Base-by-base conservation (phyloP, 2,329 filamentous ascomycete genomes). In the Parascedosporium putredinis region DNA sequence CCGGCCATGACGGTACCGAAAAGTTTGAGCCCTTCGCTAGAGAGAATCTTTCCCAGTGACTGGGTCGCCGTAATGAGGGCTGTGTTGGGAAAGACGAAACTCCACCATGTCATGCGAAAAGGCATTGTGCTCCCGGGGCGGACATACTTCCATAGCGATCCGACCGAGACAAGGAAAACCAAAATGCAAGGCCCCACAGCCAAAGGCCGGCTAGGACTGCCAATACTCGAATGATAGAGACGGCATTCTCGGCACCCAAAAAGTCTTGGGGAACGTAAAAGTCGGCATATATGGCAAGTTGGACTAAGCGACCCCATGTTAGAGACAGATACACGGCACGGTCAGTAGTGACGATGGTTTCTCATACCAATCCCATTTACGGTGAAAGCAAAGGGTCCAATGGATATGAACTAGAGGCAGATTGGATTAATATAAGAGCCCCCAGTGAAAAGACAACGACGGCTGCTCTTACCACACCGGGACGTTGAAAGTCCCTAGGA, bases 101-200 rank as follows among this genome's bases (percentile, higher is more conserved):
- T 86, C 65, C 84, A 93, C 82, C 86, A 94, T 1, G 83, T 87
- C 85, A 93, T 90, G 16, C 85, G 83, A 59, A 90, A 93, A 3
- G 80, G 75, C 69, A 89, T 79, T 52, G 72, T 76, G 33, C 75
- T 73, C 22, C 40, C 42, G 2, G 67, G 62, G 0, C 73, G 69
- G 18, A 82, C 70, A 47, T 84, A 82, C 25, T 81, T 84, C 74
- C 76, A 84, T 52, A 91, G 76, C 2, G 86, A 86, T 2, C 85
- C 83, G n/a, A 86, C 76, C 1, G 81, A 84, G 9, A 93, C 81
- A 51, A 91, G 70, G 64, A 91, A 91, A 91, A 93, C 82, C 87
- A 93, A 24, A 88, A 66, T 23, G 85, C 83, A n/a, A 93, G 67
- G 0, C 81, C 87, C 84, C 86, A 93, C 3, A 93, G 73, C 86